Conservation (phyloP, 257 asterid species). For the Nicotiana benthamiana region DNA sequence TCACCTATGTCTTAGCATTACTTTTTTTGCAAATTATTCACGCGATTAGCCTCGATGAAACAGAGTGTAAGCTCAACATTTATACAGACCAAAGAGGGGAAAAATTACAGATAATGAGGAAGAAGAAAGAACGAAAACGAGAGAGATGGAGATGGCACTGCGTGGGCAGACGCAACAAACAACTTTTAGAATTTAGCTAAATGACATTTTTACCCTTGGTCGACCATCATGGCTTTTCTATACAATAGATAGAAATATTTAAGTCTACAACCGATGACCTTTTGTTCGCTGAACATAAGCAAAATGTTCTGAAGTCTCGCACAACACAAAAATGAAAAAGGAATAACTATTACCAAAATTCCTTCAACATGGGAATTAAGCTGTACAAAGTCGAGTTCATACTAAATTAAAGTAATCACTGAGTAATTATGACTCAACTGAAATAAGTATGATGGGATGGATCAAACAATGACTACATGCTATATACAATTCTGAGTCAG, state of each 20-base stretch:
- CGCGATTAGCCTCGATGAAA: no score
- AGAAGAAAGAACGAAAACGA: no score
- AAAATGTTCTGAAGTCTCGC: background rate
- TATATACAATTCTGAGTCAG: constrained; percentile 33
- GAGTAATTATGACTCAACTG: background rate
- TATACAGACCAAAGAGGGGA: no score
- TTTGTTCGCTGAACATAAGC: background rate
- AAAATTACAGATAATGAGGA: no score
- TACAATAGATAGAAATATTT: background rate
- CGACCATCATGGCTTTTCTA: no score
- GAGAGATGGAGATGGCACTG: no score
- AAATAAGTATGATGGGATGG: background rate
- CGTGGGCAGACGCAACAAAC: no score
- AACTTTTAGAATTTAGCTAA: no score
- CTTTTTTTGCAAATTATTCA: no score
- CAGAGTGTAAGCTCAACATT: no score
- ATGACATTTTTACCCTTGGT: no score
- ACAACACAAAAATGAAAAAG: background rate
- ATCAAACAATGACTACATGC: background rate
- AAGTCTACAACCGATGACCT: background rate
- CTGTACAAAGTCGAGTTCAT: constrained; percentile 4
- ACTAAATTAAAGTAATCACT: background rate
- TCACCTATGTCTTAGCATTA: no score
- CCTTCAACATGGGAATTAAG: background rate
- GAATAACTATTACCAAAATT: background rate